Percentiles rank a stretch among this genome's conserved stretches.
Evolutionary conservation across 495 filamentous ascomycete species (phyloP).

Genomic region (Xylaria flabelliformis): DNA sequence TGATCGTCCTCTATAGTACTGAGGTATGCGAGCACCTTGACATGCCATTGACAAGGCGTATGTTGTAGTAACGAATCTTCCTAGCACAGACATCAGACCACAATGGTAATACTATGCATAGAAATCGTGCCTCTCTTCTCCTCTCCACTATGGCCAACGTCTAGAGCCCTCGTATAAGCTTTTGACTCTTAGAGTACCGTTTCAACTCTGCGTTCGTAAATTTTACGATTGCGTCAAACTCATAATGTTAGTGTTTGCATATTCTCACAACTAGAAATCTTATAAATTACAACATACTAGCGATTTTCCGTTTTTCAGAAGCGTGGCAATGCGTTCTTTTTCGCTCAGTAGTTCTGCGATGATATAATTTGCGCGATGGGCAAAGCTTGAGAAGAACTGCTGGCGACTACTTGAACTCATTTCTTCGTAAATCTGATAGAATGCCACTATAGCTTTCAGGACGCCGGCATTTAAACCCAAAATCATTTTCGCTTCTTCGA

Average conservation of each 20-base stretch:
- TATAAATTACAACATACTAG: constrained; percentile 25
- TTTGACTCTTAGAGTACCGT: too few relatives aligned
- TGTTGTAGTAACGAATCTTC: too few relatives aligned
- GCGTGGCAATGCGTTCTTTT: constrained; percentile 21
- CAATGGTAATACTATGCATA: constrained; percentile 52
- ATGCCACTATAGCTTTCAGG: too few relatives aligned
- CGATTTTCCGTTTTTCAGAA: constrained; percentile 32
- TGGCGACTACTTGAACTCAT: too few relatives aligned
- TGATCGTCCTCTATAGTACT: too few relatives aligned
- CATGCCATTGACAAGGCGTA: too few relatives aligned
- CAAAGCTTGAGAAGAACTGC: constrained; percentile 26
- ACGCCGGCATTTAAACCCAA: too few relatives aligned
- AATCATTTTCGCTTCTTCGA: too few relatives aligned
- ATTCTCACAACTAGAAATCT: background rate
- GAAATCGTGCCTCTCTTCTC: constrained; percentile 41
- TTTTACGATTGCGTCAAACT: constrained; percentile 31
- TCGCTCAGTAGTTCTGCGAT: constrained; percentile 25
- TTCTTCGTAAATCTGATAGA: too few relatives aligned
- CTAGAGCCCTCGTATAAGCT: too few relatives aligned
- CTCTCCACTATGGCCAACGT: constrained; percentile 42
- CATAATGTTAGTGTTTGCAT: background rate
- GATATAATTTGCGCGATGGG: constrained; percentile 16
- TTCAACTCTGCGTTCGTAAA: constrained; percentile 27
- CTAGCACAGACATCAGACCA: constrained; percentile 32
- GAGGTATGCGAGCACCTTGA: too few relatives aligned